Base-by-base conservation (phyloP, 2,329 filamentous ascomycete species). In the Epichloe typhina region DNA sequence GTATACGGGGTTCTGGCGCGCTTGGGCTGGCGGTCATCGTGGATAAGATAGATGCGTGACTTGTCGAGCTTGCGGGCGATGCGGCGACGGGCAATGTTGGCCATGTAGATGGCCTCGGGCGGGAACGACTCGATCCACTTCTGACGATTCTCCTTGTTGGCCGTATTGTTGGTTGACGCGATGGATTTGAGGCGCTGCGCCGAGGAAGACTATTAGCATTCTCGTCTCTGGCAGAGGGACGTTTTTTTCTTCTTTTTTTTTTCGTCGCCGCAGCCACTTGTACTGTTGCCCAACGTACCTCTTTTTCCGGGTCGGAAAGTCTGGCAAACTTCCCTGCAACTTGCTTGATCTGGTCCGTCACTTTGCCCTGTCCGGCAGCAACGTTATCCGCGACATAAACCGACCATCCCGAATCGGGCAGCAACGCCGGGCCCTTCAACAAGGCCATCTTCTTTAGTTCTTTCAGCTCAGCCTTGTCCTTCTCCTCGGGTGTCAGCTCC, bases 11-110 rank as follows among this genome's bases (percentile, higher is more conserved):
- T 58, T 12, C 37, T 0, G 11, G 69, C 57, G 37, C 55, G 57
- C 61, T 70, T 72, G 55, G 77, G 77, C 36, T 66, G 54, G 40
- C 77, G 76, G 3, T 69, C 63, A 57, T 81, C 77, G 2, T 53
- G 55, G 55, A 80, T 69, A 17, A 50, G 1, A 17, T 48, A n/a
- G 41, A 35, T 3, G 21, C 50, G 42, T 55, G 60, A 58, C 55
- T 61, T 58, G 46, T 58, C 54, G 48, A 59, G 58, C 50, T 69
- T 66, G 49, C 60, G 66, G 51, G 62, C 63, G 45, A 80, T 67
- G 26, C 53, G 54, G 7, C 44, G 54, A 51, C 77, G 77, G 21
- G 75, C 73, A 2, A 53, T 55, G 66, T 77, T 79, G 54, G 77
- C 76, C 2, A 62, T 53, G 46, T 59, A 54, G 49, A 79, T 72